These are phyloP conservation scores for Penicillium salamii DNA, from an alignment of 495 filamentous ascomycete genomes.

Conservation along the genomic window DNA sequence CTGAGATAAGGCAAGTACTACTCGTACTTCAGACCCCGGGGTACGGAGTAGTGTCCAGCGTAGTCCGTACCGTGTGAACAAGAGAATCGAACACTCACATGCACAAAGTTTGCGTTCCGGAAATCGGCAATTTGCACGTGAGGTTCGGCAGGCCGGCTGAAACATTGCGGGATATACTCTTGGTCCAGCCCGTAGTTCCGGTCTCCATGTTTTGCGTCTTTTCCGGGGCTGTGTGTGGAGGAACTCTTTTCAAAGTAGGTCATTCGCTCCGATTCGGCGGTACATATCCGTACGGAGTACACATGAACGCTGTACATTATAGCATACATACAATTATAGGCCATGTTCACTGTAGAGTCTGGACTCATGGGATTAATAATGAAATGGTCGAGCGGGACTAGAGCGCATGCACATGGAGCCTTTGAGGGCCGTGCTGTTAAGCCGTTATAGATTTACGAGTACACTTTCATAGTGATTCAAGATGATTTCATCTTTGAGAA, in stretches of 20 bases:
- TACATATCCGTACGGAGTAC: too few species aligned
- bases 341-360: neutral
- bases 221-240: neutral
- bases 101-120: neutral
- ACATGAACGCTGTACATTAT: too few species aligned
- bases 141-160: constrained; percentile 6
- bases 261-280: too few species aligned
- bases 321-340: neutral
- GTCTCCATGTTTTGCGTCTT: neutral
- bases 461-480: neutral
- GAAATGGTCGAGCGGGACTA: neutral
- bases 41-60: too few species aligned
- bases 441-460: neutral
- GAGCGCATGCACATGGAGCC: neutral
- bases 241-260: too few species aligned
- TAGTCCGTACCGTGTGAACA: too few species aligned
- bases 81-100: neutral
- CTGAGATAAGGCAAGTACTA: too few species aligned
- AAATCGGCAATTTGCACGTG: constrained; percentile 5
- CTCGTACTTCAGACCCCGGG: too few species aligned
- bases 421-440: neutral
- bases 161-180: constrained; percentile 1
- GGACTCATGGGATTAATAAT: constrained; percentile 3
- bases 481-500: neutral
- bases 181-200: neutral